Base-by-base conservation (phyloP, 176 grass and related monocot species). In the Rhynchospora pubera region DNA sequence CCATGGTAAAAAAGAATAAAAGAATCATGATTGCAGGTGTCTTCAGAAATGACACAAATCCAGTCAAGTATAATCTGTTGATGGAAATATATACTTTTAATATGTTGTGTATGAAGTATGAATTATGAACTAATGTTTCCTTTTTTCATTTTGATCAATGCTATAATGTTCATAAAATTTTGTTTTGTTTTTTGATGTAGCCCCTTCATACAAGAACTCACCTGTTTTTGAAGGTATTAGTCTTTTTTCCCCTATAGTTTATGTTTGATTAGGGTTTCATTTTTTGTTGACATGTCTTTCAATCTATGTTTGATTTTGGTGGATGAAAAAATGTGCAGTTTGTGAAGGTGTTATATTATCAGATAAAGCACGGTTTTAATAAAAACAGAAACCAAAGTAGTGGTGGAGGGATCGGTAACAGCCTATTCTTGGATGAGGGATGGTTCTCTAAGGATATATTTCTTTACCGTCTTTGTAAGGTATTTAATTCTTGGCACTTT, bases 361-460 rank as follows among this genome's bases (percentile, higher is more conserved):
- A 98, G 21, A 55, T 94, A 53, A 93, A 93, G 84, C 84, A 91
- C 83, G 90, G 92, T 9, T 94, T 94, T 90, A 74, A 89, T 23
- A 90, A 26, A 16, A 89, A 79, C n/a, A 77, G 84, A 80, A 87
- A 84, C 75, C 55, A 85, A 19, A 65, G 44, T 22, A 85, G 78
- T 76, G 70, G 23, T 57, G 70, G 72, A 1, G 62, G 85, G 21
- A 87, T 87, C 42, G 84, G 76, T 28, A 82, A 44, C 50, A 90
- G 86, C 71, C 50, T 89, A 7, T 94, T 91, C 84, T 79, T 97
- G 62, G 95, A 98, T 70, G 95, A 98, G 84, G 87, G 78, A 74
- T 98, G 95, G 92, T 91, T 91, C 61, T 93, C 87, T 60, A 97
- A 77, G 51, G 92, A 98, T 43, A 77, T 88, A 71, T 94, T 98